Evolutionary conservation across 495 filamentous ascomycete species (phyloP).

Genomic region (Penicillium nucicola): DNA sequence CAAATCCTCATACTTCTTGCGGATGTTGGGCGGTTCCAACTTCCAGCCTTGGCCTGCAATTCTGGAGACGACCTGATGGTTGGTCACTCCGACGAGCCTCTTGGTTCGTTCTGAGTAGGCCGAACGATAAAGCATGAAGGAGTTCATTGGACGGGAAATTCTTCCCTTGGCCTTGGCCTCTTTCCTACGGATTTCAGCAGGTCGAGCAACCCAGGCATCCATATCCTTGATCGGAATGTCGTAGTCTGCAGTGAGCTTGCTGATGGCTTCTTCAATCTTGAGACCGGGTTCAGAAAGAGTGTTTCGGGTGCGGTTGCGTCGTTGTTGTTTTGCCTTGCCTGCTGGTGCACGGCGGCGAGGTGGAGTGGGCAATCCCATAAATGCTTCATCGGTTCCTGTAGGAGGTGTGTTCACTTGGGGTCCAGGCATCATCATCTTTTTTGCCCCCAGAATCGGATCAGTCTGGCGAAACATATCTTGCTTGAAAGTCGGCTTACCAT

Average conservation of each 20-base stretch:
- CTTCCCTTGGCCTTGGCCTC: conserved; percentile 72
- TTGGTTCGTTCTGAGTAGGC: conserved; percentile 88
- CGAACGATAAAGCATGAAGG: conserved; percentile 97
- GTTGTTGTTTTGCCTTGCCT: conserved; percentile 4
- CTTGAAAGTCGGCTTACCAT: conserved; percentile 7
- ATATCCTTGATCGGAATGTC: conserved; percentile 73
- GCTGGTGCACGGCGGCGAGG: conserved; percentile 1
- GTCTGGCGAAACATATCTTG: not conserved
- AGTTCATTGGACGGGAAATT: conserved; percentile 93
- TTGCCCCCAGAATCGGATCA: not conserved
- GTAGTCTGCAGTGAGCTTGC: conserved; percentile 68
- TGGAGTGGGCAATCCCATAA: conserved; percentile 4
- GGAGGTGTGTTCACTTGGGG: conserved; percentile 29
- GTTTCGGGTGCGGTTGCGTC: conserved; percentile 1
- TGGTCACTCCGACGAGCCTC: conserved; percentile 77
- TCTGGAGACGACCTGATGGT: conserved; percentile 89
- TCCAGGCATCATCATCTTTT: conserved; percentile 10
- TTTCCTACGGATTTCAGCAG: conserved; percentile 63
- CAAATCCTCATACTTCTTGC: conserved; percentile 75
- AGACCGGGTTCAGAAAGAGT: not conserved
- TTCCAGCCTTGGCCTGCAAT: conserved; percentile 85
- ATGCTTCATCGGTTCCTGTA: conserved; percentile 16
- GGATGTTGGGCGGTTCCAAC: conserved; percentile 67
- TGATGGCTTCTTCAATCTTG: conserved; percentile 57
- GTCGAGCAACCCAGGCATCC: conserved; percentile 73